Percentiles rank a stretch among this genome's conserved stretches.
Evolutionary conservation across 2,329 filamentous ascomycete species (phyloP).

Genomic region (Penicillium sp.): DNA sequence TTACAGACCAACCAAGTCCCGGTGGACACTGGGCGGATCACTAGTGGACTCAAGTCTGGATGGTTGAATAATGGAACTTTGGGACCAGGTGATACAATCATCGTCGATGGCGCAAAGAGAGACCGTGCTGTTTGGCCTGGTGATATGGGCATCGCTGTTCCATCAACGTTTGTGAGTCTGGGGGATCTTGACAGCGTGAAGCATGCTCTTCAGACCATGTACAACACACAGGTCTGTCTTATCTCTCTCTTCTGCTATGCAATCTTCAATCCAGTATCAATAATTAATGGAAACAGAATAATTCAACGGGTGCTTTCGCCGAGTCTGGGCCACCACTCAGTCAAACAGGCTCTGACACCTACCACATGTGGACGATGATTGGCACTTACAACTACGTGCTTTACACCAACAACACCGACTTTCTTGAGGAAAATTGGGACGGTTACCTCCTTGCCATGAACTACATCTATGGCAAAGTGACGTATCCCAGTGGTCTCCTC

Average conservation of each 20-base stretch:
- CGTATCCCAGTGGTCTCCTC: conserved; percentile 44
- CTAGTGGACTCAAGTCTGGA: conserved; percentile 27
- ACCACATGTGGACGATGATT: conserved; percentile 53
- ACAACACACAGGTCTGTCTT: conserved; percentile 38
- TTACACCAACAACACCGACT: conserved; percentile 51
- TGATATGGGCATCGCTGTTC: conserved; percentile 50
- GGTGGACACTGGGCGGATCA: conserved; percentile 35
- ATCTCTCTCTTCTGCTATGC: too few relatives aligned
- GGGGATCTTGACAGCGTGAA: conserved; percentile 46
- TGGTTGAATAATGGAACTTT: conserved; percentile 42
- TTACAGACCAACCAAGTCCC: conserved; percentile 46
- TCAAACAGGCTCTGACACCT: conserved; percentile 34
- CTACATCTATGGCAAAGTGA: conserved; percentile 44
- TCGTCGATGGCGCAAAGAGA: conserved; percentile 44
- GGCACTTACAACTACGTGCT: conserved; percentile 57
- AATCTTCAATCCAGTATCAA: too few relatives aligned
- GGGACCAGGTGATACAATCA: conserved; percentile 40
- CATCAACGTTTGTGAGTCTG: conserved; percentile 41
- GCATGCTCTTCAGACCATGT: conserved; percentile 48
- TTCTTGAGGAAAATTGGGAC: conserved; percentile 47
- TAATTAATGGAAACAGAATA: conserved; percentile 12
- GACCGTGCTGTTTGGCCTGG: conserved; percentile 47
- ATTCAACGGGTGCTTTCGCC: conserved; percentile 32
- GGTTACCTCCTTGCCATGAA: conserved; percentile 49
- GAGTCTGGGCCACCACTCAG: conserved; percentile 35